Evolutionary conservation across 2,329 filamentous ascomycete species (phyloP).

Genomic region (Trichoderma harzianum): DNA sequence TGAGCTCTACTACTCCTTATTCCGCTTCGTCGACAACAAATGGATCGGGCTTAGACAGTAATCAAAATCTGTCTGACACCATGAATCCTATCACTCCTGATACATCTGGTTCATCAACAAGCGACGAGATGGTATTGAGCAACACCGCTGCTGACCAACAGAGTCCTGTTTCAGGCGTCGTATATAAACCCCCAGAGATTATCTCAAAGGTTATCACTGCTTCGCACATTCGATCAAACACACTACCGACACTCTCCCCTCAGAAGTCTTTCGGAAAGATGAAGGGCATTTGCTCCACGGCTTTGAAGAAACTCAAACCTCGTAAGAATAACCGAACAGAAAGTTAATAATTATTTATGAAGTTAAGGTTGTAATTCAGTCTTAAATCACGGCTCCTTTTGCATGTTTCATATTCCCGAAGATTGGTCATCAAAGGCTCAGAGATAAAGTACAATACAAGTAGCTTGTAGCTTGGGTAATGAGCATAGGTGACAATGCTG

Average conservation of each 20-base stretch:
- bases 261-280: not conserved
- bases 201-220: not conserved
- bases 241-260: not conserved
- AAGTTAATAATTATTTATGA: too few species aligned
- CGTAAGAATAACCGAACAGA: too few species aligned
- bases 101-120: not conserved
- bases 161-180: too few species aligned
- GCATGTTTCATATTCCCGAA: too few species aligned
- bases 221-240: not conserved
- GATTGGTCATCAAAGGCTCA: too few species aligned
- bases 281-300: not conserved
- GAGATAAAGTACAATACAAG: too few species aligned
- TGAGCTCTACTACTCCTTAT: not conserved
- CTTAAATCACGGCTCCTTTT: too few species aligned
- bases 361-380: too few species aligned
- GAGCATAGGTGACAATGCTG: too few species aligned
- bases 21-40: not conserved
- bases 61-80: not conserved
- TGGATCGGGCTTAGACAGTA: not conserved
- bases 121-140: not conserved
- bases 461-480: too few species aligned
- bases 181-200: too few species aligned
- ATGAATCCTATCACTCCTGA: not conserved
- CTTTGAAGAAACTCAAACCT: not conserved
- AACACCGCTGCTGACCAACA: not conserved